Conservation (phyloP, 257 asterid genomes). For the Rauvolfia tetraphylla region DNA sequence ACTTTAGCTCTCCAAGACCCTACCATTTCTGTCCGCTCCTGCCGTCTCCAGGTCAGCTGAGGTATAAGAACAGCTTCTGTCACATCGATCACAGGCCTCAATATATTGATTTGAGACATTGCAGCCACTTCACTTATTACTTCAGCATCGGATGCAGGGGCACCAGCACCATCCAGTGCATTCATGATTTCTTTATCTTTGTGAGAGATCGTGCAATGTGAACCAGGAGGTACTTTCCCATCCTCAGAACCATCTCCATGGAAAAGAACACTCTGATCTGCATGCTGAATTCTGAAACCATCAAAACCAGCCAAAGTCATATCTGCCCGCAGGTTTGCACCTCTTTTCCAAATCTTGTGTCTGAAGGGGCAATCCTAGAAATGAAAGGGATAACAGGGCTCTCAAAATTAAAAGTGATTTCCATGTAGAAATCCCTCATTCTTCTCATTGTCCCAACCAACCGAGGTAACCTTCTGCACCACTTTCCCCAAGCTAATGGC, state of each 20-base stretch:
- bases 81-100: conserved; percentile 93
- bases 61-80: conserved; percentile 91
- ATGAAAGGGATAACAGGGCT: conserved; percentile 97
- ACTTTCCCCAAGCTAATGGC: conserved; percentile 97
- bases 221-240: conserved; percentile 74
- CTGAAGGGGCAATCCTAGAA: conserved; percentile 96
- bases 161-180: conserved; percentile 96
- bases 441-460: conserved; percentile 79
- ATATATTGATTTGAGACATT: conserved; percentile 89
- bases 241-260: conserved; percentile 98
- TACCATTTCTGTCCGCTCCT: conserved; percentile 76
- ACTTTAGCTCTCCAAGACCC: conserved; percentile 91
- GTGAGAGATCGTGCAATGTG: conserved; percentile 80
- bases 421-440: conserved; percentile 99
- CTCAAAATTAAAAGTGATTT: conserved; percentile 91
- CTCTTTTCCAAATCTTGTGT: conserved; percentile 95
- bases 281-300: conserved; percentile 85
- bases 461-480: conserved; percentile 96
- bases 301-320: conserved; percentile 98
- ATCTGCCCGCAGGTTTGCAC: conserved; percentile 91
- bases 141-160: conserved; percentile 82
- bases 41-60: conserved; percentile 87
- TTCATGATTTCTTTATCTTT: conserved; percentile 90
- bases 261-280: conserved; percentile 89
- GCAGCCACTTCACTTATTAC: conserved; percentile 83